These are phyloP conservation scores for Euptelea pleiosperma DNA, from an alignment of 164 flowering plant species.

Conservation along the genomic window DNA sequence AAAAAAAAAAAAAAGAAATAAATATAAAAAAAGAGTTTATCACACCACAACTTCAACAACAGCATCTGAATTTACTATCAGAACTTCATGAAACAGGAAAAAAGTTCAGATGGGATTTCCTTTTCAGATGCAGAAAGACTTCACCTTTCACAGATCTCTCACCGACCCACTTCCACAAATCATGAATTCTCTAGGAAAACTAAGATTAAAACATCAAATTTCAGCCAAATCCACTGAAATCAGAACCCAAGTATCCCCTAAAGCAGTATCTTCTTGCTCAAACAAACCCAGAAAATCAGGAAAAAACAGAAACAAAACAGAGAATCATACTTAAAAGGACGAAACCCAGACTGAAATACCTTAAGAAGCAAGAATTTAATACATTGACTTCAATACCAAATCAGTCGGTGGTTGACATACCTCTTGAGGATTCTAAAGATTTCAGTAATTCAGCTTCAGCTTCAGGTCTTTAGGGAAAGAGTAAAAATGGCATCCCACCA, in stretches of 20 bases:
- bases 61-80: background rate
- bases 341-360: conserved; percentile 8
- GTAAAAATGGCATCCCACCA: background rate
- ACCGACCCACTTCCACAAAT: conserved; percentile 9
- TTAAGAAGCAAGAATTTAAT: background rate
- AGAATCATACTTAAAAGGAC: conserved; percentile 8
- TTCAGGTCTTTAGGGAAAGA: no score
- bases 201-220: background rate
- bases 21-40: no score
- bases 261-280: background rate
- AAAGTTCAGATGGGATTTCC: background rate
- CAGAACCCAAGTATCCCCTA: background rate
- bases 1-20: background rate
- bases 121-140: background rate
- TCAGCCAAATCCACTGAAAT: background rate
- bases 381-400: background rate
- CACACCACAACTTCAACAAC: no score
- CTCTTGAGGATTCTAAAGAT: background rate
- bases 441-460: background rate
- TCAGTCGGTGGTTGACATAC: conserved; percentile 11
- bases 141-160: background rate
- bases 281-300: background rate
- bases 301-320: background rate
- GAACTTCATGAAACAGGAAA: background rate
- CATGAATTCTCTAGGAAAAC: conserved; percentile 4